Conservation (phyloP, 345 rosid species). For the Salix purpurea region DNA sequence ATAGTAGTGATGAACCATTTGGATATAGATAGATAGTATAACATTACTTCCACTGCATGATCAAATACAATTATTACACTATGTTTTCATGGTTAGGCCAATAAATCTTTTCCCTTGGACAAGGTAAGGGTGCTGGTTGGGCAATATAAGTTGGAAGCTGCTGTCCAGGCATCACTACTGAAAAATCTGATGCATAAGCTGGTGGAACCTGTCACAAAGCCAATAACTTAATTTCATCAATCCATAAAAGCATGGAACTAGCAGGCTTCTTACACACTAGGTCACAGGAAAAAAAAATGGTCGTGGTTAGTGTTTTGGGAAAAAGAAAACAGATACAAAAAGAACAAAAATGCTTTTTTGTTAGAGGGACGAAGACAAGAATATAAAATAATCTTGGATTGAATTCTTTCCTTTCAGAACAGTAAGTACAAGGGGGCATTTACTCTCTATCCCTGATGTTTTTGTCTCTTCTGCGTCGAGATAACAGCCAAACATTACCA, state of each 20-base stretch:
- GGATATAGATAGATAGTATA: not conserved
- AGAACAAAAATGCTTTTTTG: too few relatives aligned
- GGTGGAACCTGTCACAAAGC: conserved; percentile 33
- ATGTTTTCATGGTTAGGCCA: conserved; percentile 51
- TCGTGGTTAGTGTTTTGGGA: too few relatives aligned
- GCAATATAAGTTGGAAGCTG: conserved; percentile 71
- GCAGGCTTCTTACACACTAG: not conserved
- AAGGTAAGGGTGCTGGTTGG: conserved; percentile 87
- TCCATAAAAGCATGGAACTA: not conserved
- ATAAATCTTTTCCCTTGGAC: conserved; percentile 58
- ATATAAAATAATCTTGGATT: too few relatives aligned
- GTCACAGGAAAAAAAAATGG: not conserved
- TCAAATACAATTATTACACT: not conserved
- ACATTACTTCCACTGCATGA: not conserved
- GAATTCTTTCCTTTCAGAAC: too few relatives aligned
- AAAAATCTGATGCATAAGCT: conserved; percentile 51
- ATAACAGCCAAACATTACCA: too few relatives aligned
- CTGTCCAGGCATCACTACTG: conserved; percentile 89
- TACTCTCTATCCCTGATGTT: too few relatives aligned
- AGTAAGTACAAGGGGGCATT: too few relatives aligned
- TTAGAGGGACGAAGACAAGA: too few relatives aligned
- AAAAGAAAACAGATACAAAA: too few relatives aligned
- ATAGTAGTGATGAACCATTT: not conserved
- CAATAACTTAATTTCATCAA: not conserved
- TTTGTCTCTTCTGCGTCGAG: too few relatives aligned